Percentiles rank a stretch among this genome's conserved stretches.
Evolutionary conservation across 78 protist genomes (phyloP).

Genomic region (Polysphondylium violaceum): DNA sequence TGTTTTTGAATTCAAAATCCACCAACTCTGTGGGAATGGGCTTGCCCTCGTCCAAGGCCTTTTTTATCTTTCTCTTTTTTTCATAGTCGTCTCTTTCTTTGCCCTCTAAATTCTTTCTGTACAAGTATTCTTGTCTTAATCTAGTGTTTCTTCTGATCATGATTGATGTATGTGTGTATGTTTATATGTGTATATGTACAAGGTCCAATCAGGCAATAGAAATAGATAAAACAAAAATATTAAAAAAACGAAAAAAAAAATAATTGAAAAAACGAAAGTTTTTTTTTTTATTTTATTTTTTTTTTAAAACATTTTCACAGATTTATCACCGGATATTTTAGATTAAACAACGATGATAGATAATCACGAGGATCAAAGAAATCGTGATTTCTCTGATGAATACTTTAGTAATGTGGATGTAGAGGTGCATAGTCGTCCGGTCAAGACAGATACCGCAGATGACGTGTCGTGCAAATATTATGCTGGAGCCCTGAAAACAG

Average conservation of each 20-base stretch:
- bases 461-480: background rate
- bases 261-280: too few species aligned
- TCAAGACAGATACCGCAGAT: background rate
- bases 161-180: background rate
- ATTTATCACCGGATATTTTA: too few species aligned
- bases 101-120: constrained; percentile 90
- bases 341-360: too few species aligned
- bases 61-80: constrained; percentile 83
- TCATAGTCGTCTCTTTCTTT: constrained; percentile 83
- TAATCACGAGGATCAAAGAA: too few species aligned
- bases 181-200: background rate
- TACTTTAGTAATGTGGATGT: background rate
- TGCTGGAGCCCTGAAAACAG: background rate
- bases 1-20: constrained; percentile 65
- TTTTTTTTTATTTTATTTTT: too few species aligned
- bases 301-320: too few species aligned
- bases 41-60: constrained; percentile 87
- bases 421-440: background rate
- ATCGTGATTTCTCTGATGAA: constrained; percentile 43
- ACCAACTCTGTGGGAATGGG: constrained; percentile 93
- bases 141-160: constrained; percentile 83
- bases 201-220: too few species aligned
- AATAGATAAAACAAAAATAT: too few species aligned
- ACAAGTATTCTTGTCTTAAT: constrained; percentile 93
- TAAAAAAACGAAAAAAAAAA: too few species aligned